Percentiles rank a stretch among this genome's conserved stretches.
Conservation (phyloP, 805 yeast species). For the Kuraishia borneana region DNA sequence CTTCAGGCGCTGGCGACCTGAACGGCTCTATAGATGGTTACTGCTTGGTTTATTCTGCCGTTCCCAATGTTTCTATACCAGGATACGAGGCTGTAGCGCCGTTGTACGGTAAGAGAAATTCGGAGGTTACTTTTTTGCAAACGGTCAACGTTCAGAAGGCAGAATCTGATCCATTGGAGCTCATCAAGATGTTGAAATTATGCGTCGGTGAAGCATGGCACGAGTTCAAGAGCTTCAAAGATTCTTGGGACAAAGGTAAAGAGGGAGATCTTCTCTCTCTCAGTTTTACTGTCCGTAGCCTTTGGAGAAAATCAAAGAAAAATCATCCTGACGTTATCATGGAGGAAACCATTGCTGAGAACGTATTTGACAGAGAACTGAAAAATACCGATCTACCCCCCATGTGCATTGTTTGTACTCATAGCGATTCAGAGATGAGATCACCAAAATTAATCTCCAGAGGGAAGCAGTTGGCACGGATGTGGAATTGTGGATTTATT, state of each 20-base stretch:
- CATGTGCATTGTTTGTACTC: conserved; percentile 56
- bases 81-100: conserved; percentile 35
- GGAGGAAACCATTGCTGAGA: conserved; percentile 1
- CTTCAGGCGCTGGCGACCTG: conserved; percentile 69
- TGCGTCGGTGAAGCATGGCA: conserved; percentile 67
- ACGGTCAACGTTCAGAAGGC: conserved; percentile 6
- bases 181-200: conserved; percentile 35
- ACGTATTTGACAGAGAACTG: conserved; percentile 1
- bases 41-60: conserved; percentile 54
- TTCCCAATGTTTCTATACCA: conserved; percentile 54
- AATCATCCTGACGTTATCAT: conserved; percentile 1
- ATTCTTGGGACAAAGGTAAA: conserved; percentile 48
- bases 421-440: conserved; percentile 41
- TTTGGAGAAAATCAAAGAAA: conserved; percentile 31
- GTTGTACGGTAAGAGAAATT: background rate
- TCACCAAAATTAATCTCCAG: conserved; percentile 48
- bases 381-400: conserved; percentile 35
- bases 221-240: conserved; percentile 45
- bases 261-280: conserved; percentile 60
- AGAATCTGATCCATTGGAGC: conserved; percentile 18
- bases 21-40: conserved; percentile 73
- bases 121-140: background rate
- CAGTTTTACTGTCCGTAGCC: conserved; percentile 41
- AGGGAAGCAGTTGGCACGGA: conserved; percentile 44
- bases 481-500: conserved; percentile 59